A percentile compares a stretch with the other conserved stretches of the same genome.
These are phyloP conservation scores for Helotiales sp. DNA, from an alignment of 2,329 filamentous ascomycete species.

Conservation along the genomic window DNA sequence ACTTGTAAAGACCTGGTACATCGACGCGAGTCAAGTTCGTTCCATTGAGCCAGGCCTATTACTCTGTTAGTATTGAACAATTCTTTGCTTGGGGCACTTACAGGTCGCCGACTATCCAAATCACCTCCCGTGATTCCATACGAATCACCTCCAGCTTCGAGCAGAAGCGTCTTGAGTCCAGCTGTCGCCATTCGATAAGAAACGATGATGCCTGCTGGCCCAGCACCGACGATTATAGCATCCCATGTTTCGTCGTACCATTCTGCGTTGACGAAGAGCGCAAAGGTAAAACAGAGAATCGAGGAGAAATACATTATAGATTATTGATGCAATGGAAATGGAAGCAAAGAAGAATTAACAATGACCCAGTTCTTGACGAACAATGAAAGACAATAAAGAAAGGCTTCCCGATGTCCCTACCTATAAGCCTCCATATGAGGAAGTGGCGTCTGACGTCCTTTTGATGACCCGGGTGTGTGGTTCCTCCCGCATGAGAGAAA, in stretches of 20 bases:
- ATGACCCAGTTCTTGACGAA: too few relatives aligned
- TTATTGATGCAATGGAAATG: too few relatives aligned
- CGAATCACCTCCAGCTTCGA: constrained; percentile 52
- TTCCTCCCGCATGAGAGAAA: too few relatives aligned
- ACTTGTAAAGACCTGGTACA: constrained; percentile 50
- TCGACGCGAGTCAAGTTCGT: constrained; percentile 52
- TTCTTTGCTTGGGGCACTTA: not conserved
- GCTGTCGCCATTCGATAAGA: constrained; percentile 44
- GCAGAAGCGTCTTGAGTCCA: constrained; percentile 50
- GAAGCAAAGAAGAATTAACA: too few relatives aligned
- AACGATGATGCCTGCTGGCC: constrained; percentile 51
- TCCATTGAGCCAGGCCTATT: constrained; percentile 44
- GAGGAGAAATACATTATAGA: constrained; percentile 1
- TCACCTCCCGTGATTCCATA: constrained; percentile 49
- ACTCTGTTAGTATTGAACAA: not conserved
- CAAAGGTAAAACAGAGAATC: not conserved
- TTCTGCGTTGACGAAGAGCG: constrained; percentile 2
- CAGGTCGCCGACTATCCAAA: constrained; percentile 40
- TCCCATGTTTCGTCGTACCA: constrained; percentile 28
- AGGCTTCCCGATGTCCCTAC: too few relatives aligned
- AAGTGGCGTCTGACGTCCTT: too few relatives aligned
- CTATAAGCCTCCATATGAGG: too few relatives aligned
- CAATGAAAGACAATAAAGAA: too few relatives aligned
- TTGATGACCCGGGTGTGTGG: too few relatives aligned
- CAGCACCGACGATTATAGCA: constrained; percentile 48